Conservation (phyloP, 352 stramenopile species). For the Pythium volutum region DNA sequence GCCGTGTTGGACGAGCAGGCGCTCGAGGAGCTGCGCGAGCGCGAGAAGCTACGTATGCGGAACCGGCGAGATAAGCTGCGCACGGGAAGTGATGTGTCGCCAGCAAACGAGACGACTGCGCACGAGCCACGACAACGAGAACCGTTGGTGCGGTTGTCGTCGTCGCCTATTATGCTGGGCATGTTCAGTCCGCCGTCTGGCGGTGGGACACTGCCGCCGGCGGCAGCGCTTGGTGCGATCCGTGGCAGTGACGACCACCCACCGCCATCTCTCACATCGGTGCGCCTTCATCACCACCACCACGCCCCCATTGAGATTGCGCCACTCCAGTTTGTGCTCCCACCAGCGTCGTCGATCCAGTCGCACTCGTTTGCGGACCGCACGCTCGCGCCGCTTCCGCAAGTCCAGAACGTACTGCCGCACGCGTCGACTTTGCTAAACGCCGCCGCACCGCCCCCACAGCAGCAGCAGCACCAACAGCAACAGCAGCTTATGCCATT, state of each 20-base stretch:
- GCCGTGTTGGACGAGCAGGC: slow-evolving; percentile 40
- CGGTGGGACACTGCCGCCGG: not conserved
- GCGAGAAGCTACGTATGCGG: slow-evolving; percentile 47
- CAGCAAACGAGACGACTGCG: not conserved
- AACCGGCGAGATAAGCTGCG: slow-evolving; percentile 19
- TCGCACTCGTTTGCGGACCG: slow-evolving; percentile 24
- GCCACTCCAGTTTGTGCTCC: slow-evolving; percentile 32
- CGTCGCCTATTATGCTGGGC: slow-evolving; percentile 1
- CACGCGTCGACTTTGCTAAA: slow-evolving; percentile 27
- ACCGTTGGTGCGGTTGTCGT: slow-evolving; percentile 2
- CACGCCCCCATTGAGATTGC: slow-evolving; percentile 25
- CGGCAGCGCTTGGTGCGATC: slow-evolving; percentile 4
- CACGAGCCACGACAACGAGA: not conserved
- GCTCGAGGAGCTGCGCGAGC: slow-evolving; percentile 37
- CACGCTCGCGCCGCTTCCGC: slow-evolving; percentile 20
- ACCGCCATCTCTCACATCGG: not conserved
- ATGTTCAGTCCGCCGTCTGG: not conserved
- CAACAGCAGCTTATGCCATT: slow-evolving; percentile 4
- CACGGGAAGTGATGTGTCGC: not conserved
- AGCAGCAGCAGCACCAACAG: not conserved
- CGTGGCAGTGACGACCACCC: not conserved
- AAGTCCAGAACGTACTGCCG: slow-evolving; percentile 26
- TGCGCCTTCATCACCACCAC: slow-evolving; percentile 12
- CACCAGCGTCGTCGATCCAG: slow-evolving; percentile 38
- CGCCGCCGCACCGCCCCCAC: not conserved